Base-by-base conservation (phyloP, 2,329 filamentous ascomycete species). In the Penicillium sp. region DNA sequence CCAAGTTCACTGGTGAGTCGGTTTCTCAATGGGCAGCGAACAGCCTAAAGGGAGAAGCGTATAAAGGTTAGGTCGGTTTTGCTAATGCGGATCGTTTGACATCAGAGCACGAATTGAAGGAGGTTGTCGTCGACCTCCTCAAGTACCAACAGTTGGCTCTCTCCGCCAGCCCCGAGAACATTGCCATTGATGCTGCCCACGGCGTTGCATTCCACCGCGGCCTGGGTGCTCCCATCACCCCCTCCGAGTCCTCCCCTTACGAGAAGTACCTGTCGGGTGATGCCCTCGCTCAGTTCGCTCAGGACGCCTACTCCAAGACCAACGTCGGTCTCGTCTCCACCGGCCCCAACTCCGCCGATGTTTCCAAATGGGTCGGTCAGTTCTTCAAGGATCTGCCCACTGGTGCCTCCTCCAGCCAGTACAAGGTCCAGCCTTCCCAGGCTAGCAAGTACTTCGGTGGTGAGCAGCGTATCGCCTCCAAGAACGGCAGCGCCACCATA, bases 281-380 rank as follows among this genome's bases (percentile, higher is more conserved):
- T 67, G 80, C 83, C 58, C 81, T 99, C 60, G 83, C 85, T 58
- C 81, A 83, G 61, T 99, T 87, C 69, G 87, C 92, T 69, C 79
- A 84, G 57, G 80, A 83, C 55, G 92, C 88, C 65, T 99, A 94
- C 76, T 81, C 86, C 65, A 96, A 95, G 81, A 78, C 87, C 67
- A 96, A 96, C 76, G 87, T 99, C 64, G 90, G 92, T 56, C 79
- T 99, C 58, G 87, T 97, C 60, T 90, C 89, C 67, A 95, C 95
- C 67, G 94, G 94, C 60, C 87, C 91, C 60, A 85, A 86, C 62
- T 81, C 90, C 62, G 78, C 81, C 51, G 85, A 89, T 57, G 79
- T 97, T 61, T 82, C 83, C 68, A 95, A 94, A 79, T 97, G 92
- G 92, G 86, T 95, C 58, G 84, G 86, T 69, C 85, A 95, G 71